Evolutionary conservation across 2,329 filamentous ascomycete genomes (phyloP), one percentile per base, ranked within the genome.

Genomic region (Apiospora phragmitis): DNA sequence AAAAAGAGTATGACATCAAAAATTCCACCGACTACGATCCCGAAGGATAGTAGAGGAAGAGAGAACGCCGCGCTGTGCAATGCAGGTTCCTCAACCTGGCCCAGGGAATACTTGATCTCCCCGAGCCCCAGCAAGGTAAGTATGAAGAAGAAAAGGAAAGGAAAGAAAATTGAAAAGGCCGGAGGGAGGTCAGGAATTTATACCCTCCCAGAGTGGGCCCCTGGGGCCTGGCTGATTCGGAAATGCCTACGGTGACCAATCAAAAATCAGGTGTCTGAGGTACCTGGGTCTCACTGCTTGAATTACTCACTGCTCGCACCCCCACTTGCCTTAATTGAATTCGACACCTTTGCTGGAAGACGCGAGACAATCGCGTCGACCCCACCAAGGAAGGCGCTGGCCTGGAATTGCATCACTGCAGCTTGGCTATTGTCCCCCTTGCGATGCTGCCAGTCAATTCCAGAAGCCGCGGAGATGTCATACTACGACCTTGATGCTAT

Each of bases 401-500:
- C 51, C 7, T 59, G 14, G 51, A 21, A 59, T 35, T 35, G 29
- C 16, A 59, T 32, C 51, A 59, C 51, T 9, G 29, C 16, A 21
- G 18, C 51, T 59, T 59, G n/a, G 29, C 32, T 21, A 62, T 38
- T 62, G 55, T 38, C 14, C 4, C 9, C 18, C n/a, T 24, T 62
- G 55, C 55, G 55, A 62, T 62, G 55, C 21, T 62, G 55, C 32
- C 32, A 62, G 55, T 62, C 21, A 38, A 62, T 62, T 21, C 4
- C 3, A 12, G 21, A 38, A 38, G 55, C 32, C 55, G 32, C 29
- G 55, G 55, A 62, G 55, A 88, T 92, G 89, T 93, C 92, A 47
- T 97, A 97, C 85, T 97, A 96, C 85, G 91, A 94, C 80, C 89
- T 95, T 71, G 92, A 95, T 76, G 88, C 92, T 72, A 96, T 97